phyloP scores from a whole-genome alignment of 768 basidiomycete genomes.

The Cystobasidium tubakii region DNA sequence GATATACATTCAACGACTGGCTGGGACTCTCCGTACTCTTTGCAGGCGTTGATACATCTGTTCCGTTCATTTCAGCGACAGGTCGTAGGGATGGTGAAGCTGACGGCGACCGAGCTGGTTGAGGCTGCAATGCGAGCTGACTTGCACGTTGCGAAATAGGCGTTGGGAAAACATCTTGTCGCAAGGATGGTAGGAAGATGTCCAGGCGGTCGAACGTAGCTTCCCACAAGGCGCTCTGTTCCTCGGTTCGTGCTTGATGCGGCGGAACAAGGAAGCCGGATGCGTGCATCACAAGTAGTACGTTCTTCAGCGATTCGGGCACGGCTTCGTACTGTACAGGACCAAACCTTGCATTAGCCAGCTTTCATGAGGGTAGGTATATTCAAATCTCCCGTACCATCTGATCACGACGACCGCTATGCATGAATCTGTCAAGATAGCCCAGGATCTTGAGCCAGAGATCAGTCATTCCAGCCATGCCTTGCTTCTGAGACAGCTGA shows the following conservation, averaged over 20 bases:
- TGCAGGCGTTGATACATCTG: not conserved
- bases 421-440: slow-evolving; percentile 80
- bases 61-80: not conserved
- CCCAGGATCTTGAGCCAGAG: slow-evolving; percentile 88
- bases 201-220: slow-evolving; percentile 81
- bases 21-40: not conserved
- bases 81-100: slow-evolving; percentile 12
- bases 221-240: slow-evolving; percentile 64
- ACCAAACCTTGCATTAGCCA: not conserved
- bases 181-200: slow-evolving; percentile 83
- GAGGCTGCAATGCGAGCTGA: slow-evolving; percentile 33
- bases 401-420: slow-evolving; percentile 73
- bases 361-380: not conserved
- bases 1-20: slow-evolving; percentile 9
- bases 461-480: slow-evolving; percentile 59
- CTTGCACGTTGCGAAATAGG: slow-evolving; percentile 31
- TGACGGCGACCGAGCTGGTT: slow-evolving; percentile 18
- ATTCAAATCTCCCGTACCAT: slow-evolving; percentile 58
- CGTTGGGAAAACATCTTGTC: slow-evolving; percentile 60
- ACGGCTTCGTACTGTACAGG: slow-evolving; percentile 75
- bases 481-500: slow-evolving; percentile 43
- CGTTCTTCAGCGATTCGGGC: slow-evolving; percentile 93
- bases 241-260: slow-evolving; percentile 54
- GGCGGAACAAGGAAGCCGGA: slow-evolving; percentile 73
- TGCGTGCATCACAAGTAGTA: slow-evolving; percentile 90